These are phyloP conservation scores for Hanseniaspora guilliermondii DNA, from an alignment of 805 yeast genomes.

Conservation along the genomic window DNA sequence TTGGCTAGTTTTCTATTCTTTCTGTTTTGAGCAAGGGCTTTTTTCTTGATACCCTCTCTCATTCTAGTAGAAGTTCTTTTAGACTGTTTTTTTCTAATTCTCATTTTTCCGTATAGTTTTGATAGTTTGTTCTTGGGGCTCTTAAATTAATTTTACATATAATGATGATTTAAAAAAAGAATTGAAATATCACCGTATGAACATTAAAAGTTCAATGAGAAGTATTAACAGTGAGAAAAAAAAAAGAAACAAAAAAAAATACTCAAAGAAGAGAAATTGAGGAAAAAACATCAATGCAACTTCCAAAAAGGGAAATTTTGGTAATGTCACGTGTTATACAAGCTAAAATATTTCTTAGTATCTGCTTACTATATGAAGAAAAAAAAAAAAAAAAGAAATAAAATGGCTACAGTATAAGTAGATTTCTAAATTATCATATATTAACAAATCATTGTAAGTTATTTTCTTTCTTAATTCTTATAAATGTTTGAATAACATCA, in stretches of 20 bases:
- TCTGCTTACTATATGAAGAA: neutral
- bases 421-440: neutral
- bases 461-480: constrained; percentile 18
- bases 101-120: constrained; percentile 24
- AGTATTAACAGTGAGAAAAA: neutral
- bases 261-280: neutral
- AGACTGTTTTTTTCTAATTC: constrained; percentile 53
- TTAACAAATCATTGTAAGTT: neutral
- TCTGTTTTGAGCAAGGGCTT: constrained; percentile 81
- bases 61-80: constrained; percentile 85
- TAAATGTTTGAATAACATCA: constrained; percentile 47
- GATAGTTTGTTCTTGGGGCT: neutral
- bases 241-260: neutral
- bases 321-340: neutral
- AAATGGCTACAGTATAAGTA: neutral
- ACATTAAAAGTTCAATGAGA: neutral
- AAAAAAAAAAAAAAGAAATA: constrained; percentile 7
- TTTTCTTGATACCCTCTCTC: constrained; percentile 93
- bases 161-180: neutral
- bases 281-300: neutral
- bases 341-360: neutral
- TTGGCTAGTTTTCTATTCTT: constrained; percentile 73
- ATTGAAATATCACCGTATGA: neutral
- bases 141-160: neutral
- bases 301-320: neutral